phyloP scores from a whole-genome alignment of 2,329 filamentous ascomycete genomes.

The Westerdykella ornata region DNA sequence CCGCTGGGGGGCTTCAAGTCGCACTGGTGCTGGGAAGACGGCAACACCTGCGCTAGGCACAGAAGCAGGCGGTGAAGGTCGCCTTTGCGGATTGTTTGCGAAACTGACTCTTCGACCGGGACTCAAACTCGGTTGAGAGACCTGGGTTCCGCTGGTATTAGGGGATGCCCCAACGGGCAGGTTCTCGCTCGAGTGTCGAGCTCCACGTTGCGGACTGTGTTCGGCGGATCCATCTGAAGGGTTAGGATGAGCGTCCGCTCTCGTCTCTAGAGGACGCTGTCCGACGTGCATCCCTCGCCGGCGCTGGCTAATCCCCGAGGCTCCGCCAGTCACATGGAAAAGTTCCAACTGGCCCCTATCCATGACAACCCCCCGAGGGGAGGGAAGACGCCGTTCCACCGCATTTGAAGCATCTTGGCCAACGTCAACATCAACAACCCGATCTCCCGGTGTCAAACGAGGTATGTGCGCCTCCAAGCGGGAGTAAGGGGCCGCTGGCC shows the following conservation, averaged over 20 bases:
- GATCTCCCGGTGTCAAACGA: neutral
- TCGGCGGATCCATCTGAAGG: too few species aligned
- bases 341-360: too few species aligned
- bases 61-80: too few species aligned
- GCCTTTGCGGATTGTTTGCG: neutral
- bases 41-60: too few species aligned
- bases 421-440: slow-evolving; percentile 4
- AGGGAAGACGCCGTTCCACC: slow-evolving; percentile 15
- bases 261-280: too few species aligned
- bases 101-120: neutral
- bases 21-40: slow-evolving; percentile 7
- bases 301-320: slow-evolving; percentile 4
- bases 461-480: slow-evolving; percentile 9
- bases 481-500: slow-evolving; percentile 20
- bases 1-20: slow-evolving; percentile 8
- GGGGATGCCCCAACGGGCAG: slow-evolving; percentile 4
- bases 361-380: slow-evolving; percentile 20
- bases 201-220: slow-evolving; percentile 1
- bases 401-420: slow-evolving; percentile 19
- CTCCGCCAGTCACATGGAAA: too few species aligned
- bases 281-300: neutral
- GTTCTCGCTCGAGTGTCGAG: slow-evolving; percentile 22
- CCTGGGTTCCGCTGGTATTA: too few species aligned
- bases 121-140: neutral
- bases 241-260: too few species aligned